Evolutionary conservation across 2,329 filamentous ascomycete genomes (phyloP).

Genomic region (Colletotrichum filicis): DNA sequence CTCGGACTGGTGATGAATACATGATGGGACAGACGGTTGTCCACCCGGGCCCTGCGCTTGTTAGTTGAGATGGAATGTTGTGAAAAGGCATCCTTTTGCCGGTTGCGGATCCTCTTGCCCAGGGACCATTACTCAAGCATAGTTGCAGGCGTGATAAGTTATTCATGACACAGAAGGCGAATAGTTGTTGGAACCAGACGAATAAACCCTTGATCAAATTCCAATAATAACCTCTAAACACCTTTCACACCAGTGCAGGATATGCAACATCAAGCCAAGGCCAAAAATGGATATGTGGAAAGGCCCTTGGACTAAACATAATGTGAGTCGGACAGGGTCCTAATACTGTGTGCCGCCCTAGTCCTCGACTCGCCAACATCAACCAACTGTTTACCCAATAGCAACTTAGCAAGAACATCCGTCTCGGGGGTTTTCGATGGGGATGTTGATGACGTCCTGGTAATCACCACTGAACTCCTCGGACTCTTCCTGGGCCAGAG

Average conservation of each 20-base stretch:
- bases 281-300: constrained; percentile 31
- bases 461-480: constrained; percentile 98
- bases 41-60: background rate
- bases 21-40: background rate
- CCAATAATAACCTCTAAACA: constrained; percentile 34
- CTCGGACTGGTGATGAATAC: constrained; percentile 1
- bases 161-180: background rate
- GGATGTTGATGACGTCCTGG: constrained; percentile 97
- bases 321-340: constrained; percentile 20
- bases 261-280: constrained; percentile 38
- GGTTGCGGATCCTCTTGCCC: background rate
- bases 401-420: constrained; percentile 72
- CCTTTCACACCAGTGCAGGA: constrained; percentile 35
- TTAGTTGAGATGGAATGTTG: background rate
- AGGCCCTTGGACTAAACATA: constrained; percentile 30
- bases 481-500: constrained; percentile 94
- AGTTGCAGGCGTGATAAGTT: background rate
- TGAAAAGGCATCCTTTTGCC: background rate
- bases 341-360: constrained; percentile 15
- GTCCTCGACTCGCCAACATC: constrained; percentile 13
- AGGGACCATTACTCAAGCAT: background rate
- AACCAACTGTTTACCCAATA: constrained; percentile 9
- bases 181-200: background rate
- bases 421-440: constrained; percentile 92
- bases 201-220: constrained; percentile 30